Evolutionary conservation across 192 early-diverging fungal genomes (phyloP), one percentile per base, ranked within the genome.

Genomic region (Umbelopsis sp.): DNA sequence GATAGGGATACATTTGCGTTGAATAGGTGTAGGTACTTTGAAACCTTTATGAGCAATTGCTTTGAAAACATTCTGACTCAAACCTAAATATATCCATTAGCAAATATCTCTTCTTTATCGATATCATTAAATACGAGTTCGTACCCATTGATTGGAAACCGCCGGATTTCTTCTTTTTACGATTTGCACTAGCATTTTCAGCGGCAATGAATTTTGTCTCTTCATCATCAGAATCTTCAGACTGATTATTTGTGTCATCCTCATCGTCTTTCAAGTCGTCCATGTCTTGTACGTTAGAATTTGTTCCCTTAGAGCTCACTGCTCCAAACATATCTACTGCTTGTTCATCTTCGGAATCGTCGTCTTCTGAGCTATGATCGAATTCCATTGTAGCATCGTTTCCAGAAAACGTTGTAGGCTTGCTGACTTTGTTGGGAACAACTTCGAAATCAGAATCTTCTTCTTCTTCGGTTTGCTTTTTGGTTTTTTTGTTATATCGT

Each of bases 11-110:
- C 93, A 85, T 78, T 94, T 93, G 61, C 97, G 90, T 81, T 99
- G 97, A 76, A 99, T 96, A 8, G 97, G 97, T 21, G 97, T 99
- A n/a, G 97, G 97, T 4, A 97, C 89, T 71, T 97, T 96, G 82
- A 95, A 99, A 6, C 97, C 97, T 72, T 95, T 94, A 70, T 94
- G 87, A n/a, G 90, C 71, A 72, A 98, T 86, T 15, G 95, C 94
- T 49, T 92, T 91, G 82, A 91, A 95, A 18, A 97, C 80, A 33
- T 87, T 84, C 61, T 90, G 88, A 35, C 91, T 91, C 48, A 98
- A 83, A 22, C 95, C 89, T 91, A 64, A 22, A 15, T 33, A 23
- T 49, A 37, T 67, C 49, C n/a, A 37, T 7, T 58, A 33, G 22
- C n/a, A 52, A 21, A 37, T 27, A 46, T 13, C 49, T 30, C 41